phyloP scores from a whole-genome alignment of 2,329 filamentous ascomycete species.

The Apiospora aurea region DNA sequence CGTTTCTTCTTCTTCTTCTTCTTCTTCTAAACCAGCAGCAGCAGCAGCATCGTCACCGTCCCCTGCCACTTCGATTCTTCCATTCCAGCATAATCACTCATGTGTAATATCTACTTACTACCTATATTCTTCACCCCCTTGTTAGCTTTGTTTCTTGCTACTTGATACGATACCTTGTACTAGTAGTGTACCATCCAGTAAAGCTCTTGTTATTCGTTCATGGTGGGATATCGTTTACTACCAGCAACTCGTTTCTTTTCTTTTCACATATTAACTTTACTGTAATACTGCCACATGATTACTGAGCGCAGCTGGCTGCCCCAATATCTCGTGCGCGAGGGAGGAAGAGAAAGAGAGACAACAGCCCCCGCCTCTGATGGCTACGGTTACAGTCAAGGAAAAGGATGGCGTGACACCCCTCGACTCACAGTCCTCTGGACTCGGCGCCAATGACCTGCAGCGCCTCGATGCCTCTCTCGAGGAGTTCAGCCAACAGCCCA shows the following conservation, averaged over 20 bases:
- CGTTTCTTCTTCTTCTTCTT: neutral
- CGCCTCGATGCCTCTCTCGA: constrained; percentile 7
- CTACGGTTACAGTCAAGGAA: constrained; percentile 14
- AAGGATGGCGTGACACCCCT: neutral
- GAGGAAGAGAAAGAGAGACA: constrained; percentile 12
- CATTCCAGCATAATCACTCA: constrained; percentile 2
- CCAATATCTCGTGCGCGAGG: neutral
- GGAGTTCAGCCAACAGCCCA: neutral
- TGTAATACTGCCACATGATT: neutral
- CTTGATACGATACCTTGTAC: neutral
- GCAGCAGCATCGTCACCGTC: neutral
- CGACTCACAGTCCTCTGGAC: neutral
- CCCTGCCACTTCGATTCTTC: neutral
- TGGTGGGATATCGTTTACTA: neutral
- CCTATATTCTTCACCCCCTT: neutral
- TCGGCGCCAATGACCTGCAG: neutral
- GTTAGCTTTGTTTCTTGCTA: neutral
- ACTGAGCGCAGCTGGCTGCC: constrained; percentile 15
- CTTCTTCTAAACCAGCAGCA: neutral
- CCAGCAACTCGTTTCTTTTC: neutral
- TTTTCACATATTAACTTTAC: no score
- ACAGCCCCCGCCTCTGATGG: constrained; percentile 2
- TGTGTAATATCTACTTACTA: constrained; percentile 9
- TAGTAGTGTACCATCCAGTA: no score
- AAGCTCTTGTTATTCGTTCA: neutral